Conservation (phyloP, 2,329 filamentous ascomycete genomes). For the Elsinoe australis region DNA sequence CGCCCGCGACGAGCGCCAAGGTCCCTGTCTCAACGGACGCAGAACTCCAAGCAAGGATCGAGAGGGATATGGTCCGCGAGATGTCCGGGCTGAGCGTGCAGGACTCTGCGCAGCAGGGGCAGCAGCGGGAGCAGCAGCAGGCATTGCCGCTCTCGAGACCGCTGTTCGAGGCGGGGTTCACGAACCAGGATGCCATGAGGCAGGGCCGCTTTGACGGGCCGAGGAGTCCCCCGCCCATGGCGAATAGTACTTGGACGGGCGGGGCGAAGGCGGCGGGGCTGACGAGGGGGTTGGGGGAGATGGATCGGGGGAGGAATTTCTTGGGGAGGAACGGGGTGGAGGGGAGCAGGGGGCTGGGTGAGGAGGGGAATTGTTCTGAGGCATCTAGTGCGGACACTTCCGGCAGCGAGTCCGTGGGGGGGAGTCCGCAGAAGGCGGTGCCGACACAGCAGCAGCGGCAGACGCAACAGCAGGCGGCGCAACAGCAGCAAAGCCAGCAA, state of each 20-base stretch:
- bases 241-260: slow-evolving; percentile 14
- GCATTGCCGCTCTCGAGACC: too few species aligned
- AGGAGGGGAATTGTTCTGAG: too few species aligned
- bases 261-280: neutral
- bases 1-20: slow-evolving; percentile 27
- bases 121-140: too few species aligned
- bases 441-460: too few species aligned
- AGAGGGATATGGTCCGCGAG: slow-evolving; percentile 36
- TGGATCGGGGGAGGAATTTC: too few species aligned
- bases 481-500: slow-evolving; percentile 1
- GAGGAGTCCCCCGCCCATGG: neutral
- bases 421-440: too few species aligned
- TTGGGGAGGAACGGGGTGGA: too few species aligned
- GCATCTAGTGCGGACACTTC: too few species aligned
- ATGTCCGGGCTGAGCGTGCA: slow-evolving; percentile 23
- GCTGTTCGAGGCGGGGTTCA: too few species aligned
- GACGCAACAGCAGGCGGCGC: slow-evolving; percentile 11
- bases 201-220: slow-evolving; percentile 18
- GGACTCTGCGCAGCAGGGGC: slow-evolving; percentile 20
- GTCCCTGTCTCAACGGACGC: slow-evolving; percentile 35
- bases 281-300: too few species aligned
- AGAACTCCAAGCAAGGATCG: slow-evolving; percentile 43
- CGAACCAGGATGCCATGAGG: neutral
- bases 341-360: too few species aligned
- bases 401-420: too few species aligned